These are phyloP conservation scores for Carallia brachiata DNA, from an alignment of 345 rosid species.

Conservation along the genomic window DNA sequence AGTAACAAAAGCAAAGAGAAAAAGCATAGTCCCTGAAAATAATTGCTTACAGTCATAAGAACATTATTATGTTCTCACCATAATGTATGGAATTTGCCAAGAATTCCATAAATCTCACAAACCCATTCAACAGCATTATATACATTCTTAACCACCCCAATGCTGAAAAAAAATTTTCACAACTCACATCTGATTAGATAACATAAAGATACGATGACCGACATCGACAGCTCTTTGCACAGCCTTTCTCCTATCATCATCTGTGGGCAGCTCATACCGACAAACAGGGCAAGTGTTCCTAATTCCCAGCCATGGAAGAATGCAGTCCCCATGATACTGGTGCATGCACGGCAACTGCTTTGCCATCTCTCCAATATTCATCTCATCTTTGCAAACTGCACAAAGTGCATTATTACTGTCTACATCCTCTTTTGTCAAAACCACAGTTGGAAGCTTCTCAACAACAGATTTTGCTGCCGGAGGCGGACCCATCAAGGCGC, in stretches of 20 bases:
- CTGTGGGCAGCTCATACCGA: conserved; percentile 24
- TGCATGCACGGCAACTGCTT: conserved; percentile 79
- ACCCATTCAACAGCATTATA: too few relatives aligned
- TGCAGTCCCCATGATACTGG: conserved; percentile 81
- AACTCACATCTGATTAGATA: neutral
- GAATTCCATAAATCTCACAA: too few relatives aligned
- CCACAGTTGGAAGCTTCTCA: conserved; percentile 54
- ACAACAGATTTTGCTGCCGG: conserved; percentile 66
- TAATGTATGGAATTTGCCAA: too few relatives aligned
- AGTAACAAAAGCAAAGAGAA: too few relatives aligned
- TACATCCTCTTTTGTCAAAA: conserved; percentile 46
- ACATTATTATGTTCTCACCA: too few relatives aligned
- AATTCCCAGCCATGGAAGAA: conserved; percentile 75
- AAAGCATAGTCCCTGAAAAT: too few relatives aligned
- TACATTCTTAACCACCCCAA: too few relatives aligned
- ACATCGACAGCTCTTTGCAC: neutral
- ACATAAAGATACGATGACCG: neutral
- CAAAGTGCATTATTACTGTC: conserved; percentile 47
- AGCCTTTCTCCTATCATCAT: conserved; percentile 11
- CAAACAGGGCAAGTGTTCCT: conserved; percentile 25
- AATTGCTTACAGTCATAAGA: too few relatives aligned
- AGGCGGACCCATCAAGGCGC: conserved; percentile 50
- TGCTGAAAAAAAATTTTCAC: too few relatives aligned
- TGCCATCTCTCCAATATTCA: conserved; percentile 51
- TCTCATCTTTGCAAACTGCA: conserved; percentile 84